These are phyloP conservation scores for Apiosordaria backusii DNA, from an alignment of 495 filamentous ascomycete genomes.

Conservation along the genomic window DNA sequence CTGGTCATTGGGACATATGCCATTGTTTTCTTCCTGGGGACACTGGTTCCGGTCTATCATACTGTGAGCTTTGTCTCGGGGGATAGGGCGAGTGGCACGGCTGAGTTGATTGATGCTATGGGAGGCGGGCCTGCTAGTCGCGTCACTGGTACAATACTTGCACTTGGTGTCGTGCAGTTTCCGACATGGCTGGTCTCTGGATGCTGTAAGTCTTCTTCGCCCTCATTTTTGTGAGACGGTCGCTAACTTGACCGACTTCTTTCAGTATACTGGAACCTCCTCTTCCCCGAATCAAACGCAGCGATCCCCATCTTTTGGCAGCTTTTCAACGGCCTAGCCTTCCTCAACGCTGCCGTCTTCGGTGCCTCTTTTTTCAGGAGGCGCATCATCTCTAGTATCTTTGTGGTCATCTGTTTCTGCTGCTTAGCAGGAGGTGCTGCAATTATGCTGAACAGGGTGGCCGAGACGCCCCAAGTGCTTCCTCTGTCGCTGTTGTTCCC, in stretches of 20 bases:
- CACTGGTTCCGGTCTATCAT: conserved; percentile 19
- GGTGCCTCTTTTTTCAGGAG: conserved; percentile 66
- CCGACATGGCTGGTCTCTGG: conserved; percentile 39
- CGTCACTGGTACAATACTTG: conserved; percentile 12
- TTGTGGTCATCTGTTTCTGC: conserved; percentile 17
- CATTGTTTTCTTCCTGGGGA: conserved; percentile 23
- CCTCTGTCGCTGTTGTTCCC: conserved; percentile 22
- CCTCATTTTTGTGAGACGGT: background rate
- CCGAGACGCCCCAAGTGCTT: conserved; percentile 8
- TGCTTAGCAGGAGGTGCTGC: conserved; percentile 19
- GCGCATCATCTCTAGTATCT: conserved; percentile 44
- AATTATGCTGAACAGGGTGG: conserved; percentile 11
- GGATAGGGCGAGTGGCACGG: conserved; percentile 70
- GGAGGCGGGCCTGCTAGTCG: conserved; percentile 28
- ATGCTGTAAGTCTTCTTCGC: conserved; percentile 14
- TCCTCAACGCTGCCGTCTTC: conserved; percentile 63
- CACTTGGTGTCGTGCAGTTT: conserved; percentile 16
- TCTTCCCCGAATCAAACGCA: conserved; percentile 58
- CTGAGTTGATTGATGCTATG: conserved; percentile 72
- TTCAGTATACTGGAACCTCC: conserved; percentile 49
- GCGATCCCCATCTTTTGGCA: conserved; percentile 60
- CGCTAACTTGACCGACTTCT: conserved; percentile 32
- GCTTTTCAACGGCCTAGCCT: conserved; percentile 57
- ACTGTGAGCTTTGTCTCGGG: conserved; percentile 55
- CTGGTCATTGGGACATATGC: conserved; percentile 7